phyloP scores from a whole-genome alignment of 805 yeast species.

The Wickerhamiella alocasiicola region DNA sequence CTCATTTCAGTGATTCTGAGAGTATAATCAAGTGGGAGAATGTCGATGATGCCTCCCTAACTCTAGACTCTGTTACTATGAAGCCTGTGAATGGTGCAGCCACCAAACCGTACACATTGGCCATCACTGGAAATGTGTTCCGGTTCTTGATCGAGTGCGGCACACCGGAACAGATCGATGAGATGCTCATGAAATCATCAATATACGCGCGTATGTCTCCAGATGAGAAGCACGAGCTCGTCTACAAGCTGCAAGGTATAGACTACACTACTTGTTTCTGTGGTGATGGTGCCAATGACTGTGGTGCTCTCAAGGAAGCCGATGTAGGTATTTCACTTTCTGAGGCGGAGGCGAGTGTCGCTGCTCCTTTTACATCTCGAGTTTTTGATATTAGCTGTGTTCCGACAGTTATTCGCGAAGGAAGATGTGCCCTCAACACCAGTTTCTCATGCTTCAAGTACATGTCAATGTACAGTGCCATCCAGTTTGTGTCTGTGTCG shows the following conservation, averaged over 20 bases:
- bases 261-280: constrained; percentile 95
- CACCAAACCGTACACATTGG: constrained; percentile 41
- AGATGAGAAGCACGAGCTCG: constrained; percentile 94
- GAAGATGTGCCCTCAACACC: constrained; percentile 88
- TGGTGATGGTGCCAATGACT: constrained; percentile 99
- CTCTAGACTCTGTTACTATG: constrained; percentile 53
- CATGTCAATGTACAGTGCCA: constrained; percentile 94
- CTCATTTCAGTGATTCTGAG: constrained; percentile 35
- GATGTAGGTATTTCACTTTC: constrained; percentile 93
- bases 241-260: constrained; percentile 66
- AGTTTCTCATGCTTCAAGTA: constrained; percentile 95
- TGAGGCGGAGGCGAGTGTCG: constrained; percentile 97
- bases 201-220: constrained; percentile 98
- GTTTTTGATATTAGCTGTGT: constrained; percentile 88
- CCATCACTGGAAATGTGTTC: constrained; percentile 88
- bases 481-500: constrained; percentile 81
- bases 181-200: constrained; percentile 59
- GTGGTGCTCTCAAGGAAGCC: constrained; percentile 96
- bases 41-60: constrained; percentile 33
- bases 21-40: constrained; percentile 35
- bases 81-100: constrained; percentile 31
- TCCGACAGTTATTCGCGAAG: constrained; percentile 80
- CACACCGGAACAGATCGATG: constrained; percentile 33
- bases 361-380: constrained; percentile 94
- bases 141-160: constrained; percentile 49